Percentiles rank a stretch among this genome's conserved stretches.
phyloP scores from a whole-genome alignment of 768 basidiomycete genomes.

The Macrolepiota fuliginosa region DNA sequence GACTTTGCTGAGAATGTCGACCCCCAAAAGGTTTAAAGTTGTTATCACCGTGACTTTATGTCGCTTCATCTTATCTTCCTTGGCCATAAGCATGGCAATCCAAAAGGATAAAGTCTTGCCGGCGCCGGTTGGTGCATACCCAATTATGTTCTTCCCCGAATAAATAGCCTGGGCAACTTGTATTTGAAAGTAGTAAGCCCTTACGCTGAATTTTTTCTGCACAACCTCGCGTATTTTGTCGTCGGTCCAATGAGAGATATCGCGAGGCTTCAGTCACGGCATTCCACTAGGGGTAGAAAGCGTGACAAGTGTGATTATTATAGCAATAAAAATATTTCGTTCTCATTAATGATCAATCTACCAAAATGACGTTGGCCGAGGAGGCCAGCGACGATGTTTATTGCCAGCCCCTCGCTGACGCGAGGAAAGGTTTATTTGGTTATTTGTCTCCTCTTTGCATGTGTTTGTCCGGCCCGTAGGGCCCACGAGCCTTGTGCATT shows the following conservation, averaged over 20 bases:
- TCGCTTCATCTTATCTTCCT: conserved; percentile 10
- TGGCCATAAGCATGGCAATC: conserved; percentile 18
- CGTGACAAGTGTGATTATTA: no score
- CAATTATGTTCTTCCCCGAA: conserved; percentile 3
- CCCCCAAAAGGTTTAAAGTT: conserved; percentile 28
- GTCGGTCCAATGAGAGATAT: neutral
- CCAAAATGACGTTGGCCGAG: no score
- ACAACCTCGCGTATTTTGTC: conserved; percentile 3
- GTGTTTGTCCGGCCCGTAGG: no score
- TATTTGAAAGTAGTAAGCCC: conserved; percentile 7
- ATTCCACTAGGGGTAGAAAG: no score
- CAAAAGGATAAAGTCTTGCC: conserved; percentile 15
- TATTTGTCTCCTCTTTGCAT: no score
- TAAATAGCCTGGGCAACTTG: conserved; percentile 8
- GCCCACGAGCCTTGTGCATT: no score
- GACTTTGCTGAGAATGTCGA: conserved; percentile 16
- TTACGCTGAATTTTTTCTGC: neutral
- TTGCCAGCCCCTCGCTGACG: no score
- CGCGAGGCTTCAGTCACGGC: no score
- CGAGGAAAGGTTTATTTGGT: no score
- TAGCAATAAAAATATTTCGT: no score
- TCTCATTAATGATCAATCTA: no score
- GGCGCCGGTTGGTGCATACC: conserved; percentile 10
- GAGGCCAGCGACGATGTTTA: no score
- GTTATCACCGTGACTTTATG: conserved; percentile 23